Evolutionary conservation across 306 rosid genomes (phyloP).

Genomic region (Glycine latifolia): DNA sequence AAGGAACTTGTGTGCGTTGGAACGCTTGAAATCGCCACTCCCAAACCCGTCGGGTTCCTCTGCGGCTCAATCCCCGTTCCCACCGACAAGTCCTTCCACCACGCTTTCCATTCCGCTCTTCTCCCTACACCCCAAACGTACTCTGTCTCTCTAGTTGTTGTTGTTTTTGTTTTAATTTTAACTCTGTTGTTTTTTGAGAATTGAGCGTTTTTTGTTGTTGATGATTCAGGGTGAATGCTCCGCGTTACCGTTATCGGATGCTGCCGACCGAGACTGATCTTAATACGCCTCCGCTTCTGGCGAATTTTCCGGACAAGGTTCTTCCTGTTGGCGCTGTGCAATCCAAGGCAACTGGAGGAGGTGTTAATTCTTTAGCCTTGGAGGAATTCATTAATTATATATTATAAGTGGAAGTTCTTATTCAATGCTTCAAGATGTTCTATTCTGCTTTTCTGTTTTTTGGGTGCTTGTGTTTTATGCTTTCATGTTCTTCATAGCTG

Average conservation of each 20-base stretch:
- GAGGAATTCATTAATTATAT: too few relatives aligned
- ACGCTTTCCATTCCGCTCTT: conserved; percentile 76
- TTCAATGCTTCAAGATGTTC: background rate
- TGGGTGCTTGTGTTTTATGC: background rate
- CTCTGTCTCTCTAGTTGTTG: background rate
- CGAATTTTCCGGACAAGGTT: conserved; percentile 66
- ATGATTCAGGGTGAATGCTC: conserved; percentile 71
- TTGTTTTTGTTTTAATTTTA: background rate
- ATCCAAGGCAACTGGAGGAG: conserved; percentile 70
- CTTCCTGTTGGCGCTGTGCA: conserved; percentile 70
- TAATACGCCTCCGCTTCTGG: conserved; percentile 74
- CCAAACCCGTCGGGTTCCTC: conserved; percentile 87
- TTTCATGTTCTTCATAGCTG: background rate
- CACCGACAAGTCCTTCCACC: conserved; percentile 87
- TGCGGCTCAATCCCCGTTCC: conserved; percentile 97
- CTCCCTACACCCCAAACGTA: conserved; percentile 76
- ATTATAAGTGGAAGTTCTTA: background rate
- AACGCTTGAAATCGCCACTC: conserved; percentile 76
- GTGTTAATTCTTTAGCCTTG: conserved; percentile 42
- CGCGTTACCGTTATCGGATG: conserved; percentile 93
- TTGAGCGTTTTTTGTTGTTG: background rate
- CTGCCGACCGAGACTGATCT: conserved; percentile 93
- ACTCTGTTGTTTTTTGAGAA: background rate
- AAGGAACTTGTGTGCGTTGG: conserved; percentile 87
- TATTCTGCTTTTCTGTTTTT: background rate